Percentiles rank a stretch among this genome's conserved stretches.
phyloP scores from a whole-genome alignment of 164 flowering plant species.

The Aristolochia californica region DNA sequence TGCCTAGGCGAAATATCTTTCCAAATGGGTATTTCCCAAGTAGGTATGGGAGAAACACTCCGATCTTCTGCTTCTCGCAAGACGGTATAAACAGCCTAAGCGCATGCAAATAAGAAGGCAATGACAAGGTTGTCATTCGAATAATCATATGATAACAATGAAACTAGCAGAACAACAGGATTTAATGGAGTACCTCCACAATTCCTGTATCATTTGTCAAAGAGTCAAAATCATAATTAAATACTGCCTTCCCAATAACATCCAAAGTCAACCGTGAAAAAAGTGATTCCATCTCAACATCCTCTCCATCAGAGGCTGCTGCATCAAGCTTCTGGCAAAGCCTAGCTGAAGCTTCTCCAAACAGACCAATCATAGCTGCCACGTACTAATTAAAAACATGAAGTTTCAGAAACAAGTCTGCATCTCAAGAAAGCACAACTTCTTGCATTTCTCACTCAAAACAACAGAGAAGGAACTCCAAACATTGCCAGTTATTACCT shows the following conservation, averaged over 20 bases:
- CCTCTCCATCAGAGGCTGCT: slow-evolving; percentile 82
- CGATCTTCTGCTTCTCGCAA: slow-evolving; percentile 92
- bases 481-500: slow-evolving; percentile 31
- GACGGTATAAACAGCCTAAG: slow-evolving; percentile 90
- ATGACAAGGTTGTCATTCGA: not conserved
- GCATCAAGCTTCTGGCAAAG: slow-evolving; percentile 78
- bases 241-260: slow-evolving; percentile 94
- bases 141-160: too few species aligned
- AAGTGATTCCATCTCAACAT: slow-evolving; percentile 97
- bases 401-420: too few species aligned
- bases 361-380: slow-evolving; percentile 76
- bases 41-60: slow-evolving; percentile 74
- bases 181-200: slow-evolving; percentile 61
- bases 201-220: slow-evolving; percentile 85
- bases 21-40: slow-evolving; percentile 96
- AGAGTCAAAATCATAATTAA: slow-evolving; percentile 96
- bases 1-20: slow-evolving; percentile 87
- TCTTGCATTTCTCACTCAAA: too few species aligned
- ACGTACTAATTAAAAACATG: slow-evolving; percentile 49
- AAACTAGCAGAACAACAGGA: not conserved
- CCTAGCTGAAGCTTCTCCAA: slow-evolving; percentile 80
- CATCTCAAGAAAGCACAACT: too few species aligned
- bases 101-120: not conserved
- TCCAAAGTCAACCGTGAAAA: slow-evolving; percentile 95
- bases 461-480: too few species aligned